Percentiles rank a stretch among this genome's conserved stretches.
Conservation (phyloP, 768 basidiomycete genomes). For the Rhodotorula diobovata region DNA sequence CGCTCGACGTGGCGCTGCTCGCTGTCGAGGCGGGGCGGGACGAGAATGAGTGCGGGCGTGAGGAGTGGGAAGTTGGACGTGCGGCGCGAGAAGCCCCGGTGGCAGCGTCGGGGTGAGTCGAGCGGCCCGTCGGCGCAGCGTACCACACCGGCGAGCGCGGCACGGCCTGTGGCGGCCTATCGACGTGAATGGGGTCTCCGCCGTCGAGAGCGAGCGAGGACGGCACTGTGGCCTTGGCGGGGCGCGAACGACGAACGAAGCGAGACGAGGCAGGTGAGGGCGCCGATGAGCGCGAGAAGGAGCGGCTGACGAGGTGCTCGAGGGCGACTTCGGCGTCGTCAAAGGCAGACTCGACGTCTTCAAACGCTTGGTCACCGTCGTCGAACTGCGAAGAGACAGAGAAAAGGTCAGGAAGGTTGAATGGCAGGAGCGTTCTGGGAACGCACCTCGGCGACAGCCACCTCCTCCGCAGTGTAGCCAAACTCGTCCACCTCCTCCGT, state of each 20-base stretch:
- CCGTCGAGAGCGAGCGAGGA: no score
- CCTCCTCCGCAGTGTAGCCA: no score
- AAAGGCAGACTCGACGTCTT: not conserved
- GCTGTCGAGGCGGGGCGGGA: not conserved
- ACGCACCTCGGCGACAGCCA: no score
- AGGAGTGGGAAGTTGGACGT: no score
- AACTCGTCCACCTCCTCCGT: no score
- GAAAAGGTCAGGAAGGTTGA: no score
- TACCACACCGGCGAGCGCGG: no score
- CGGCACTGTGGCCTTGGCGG: not conserved
- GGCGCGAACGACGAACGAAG: not conserved
- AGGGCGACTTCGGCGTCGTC: not conserved
- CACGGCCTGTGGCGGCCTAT: no score
- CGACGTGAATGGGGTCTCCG: no score
- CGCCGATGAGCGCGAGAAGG: not conserved
- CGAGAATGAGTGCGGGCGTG: not conserved
- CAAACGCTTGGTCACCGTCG: not conserved
- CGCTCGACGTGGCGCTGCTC: not conserved
- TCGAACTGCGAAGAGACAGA: not conserved
- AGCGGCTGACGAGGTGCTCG: not conserved
- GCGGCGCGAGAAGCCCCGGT: not conserved
- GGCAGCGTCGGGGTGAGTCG: not conserved
- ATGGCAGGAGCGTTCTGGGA: no score
- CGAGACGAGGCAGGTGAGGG: constrained; percentile 1
- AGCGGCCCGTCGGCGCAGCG: no score